phyloP scores from a whole-genome alignment of 306 rosid genomes.

The Oxytropis ochrocephala region DNA sequence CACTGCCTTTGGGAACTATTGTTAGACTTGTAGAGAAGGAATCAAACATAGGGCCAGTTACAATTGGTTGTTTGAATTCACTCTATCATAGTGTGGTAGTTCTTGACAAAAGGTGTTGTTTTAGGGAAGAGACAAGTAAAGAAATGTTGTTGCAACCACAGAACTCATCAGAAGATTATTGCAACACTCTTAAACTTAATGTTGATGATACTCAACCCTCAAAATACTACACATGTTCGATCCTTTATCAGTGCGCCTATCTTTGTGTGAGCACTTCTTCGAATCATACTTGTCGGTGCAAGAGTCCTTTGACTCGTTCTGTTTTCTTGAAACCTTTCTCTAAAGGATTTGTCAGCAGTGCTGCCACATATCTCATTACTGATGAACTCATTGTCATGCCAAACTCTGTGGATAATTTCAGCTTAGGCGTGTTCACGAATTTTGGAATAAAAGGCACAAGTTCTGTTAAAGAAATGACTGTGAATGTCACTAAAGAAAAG shows the following conservation, averaged over 20 bases:
- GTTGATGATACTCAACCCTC: background rate
- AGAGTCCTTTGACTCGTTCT: background rate
- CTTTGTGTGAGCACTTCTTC: background rate
- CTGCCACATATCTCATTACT: background rate
- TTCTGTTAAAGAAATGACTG: background rate
- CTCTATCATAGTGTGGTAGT: background rate
- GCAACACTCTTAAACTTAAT: background rate
- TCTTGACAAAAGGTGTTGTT: background rate
- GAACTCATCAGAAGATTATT: background rate
- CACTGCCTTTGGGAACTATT: background rate
- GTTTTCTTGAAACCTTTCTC: background rate
- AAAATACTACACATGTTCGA: background rate
- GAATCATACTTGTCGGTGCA: background rate
- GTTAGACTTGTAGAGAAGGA: background rate
- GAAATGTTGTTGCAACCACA: background rate
- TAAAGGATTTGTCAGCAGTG: background rate
- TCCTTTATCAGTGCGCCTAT: accelerated
- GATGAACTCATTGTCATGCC: background rate
- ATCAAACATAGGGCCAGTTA: background rate
- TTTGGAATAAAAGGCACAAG: background rate
- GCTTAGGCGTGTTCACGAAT: background rate
- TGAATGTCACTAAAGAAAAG: background rate
- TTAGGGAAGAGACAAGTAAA: background rate
- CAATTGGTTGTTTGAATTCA: background rate
- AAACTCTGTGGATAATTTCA: background rate